Evolutionary conservation across 192 early-diverging fungal genomes (phyloP), one percentile per base, ranked within the genome.

Genomic region (Gaertneriomyces semiglobifer): DNA sequence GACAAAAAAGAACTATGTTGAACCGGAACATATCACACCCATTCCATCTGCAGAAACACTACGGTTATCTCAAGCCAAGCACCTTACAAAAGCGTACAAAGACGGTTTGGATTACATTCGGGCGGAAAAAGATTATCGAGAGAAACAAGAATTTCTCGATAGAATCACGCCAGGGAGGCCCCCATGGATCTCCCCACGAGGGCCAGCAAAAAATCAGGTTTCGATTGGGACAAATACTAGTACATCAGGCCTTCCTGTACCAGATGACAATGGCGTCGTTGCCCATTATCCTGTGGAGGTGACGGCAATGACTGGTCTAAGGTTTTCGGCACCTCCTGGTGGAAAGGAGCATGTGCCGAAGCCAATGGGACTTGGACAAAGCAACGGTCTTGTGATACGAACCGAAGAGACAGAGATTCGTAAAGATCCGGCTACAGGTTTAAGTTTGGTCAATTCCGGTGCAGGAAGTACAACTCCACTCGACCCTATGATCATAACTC

Each of bases 271-370:
- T 6, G 63, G 63, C 6, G 9, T 41, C 18, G 52, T 65, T 6
- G 51, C 51, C 40, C 7, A 65, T 47, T 65, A 65, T 25, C 18
- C 7, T 50, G 61, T 19, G 45, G 11, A 14, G 19, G 50, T 47
- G 33, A 62, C 61, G 12, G 61, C 61, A 6, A 43, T 50, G 33
- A 62, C 61, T 6, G 61, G 61, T 7, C 8, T 62, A 19, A 50
- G 7, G 46, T 62, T 62, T 62, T 43, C 45, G 50, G 61, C 61
- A 5, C 61, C 61, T 10, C 47, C 8, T 48, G 47, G 47, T n/a
- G n/a, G n/a, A n/a, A 48, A 48, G 8, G 9, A 48, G 47, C n/a
- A n/a, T n/a, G 25, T 33, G 25, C 25, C 25, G 25, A 33, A 33
- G 25, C 25, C 25, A 33, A 33, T 33, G 25, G 25, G 25, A 33